Percentiles rank a stretch among this genome's conserved stretches.
Conservation (phyloP, 164 flowering plant genomes). For the Sedum album region DNA sequence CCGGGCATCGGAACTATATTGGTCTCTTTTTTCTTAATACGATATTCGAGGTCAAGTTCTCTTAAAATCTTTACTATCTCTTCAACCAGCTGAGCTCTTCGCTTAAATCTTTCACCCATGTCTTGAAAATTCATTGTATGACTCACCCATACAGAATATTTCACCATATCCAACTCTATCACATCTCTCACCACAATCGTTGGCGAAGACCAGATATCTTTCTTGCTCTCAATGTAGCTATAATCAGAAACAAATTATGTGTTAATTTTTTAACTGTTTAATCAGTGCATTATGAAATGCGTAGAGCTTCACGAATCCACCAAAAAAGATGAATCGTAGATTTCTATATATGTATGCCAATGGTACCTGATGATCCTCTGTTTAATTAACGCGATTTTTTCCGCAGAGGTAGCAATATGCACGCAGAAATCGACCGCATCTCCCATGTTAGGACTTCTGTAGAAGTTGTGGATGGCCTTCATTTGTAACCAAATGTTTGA, state of each 20-base stretch:
- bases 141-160: slow-evolving; percentile 34
- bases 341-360: no score
- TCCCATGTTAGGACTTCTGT: slow-evolving; percentile 71
- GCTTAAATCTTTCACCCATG: slow-evolving; percentile 39
- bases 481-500: slow-evolving; percentile 41
- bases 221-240: slow-evolving; percentile 48
- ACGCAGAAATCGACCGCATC: no score
- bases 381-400: slow-evolving; percentile 41
- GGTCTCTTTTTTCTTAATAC: slow-evolving; percentile 6
- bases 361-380: slow-evolving; percentile 36
- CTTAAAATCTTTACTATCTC: slow-evolving; percentile 38
- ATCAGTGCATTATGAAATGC: no score
- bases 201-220: slow-evolving; percentile 52
- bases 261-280: no score
- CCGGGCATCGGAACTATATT: not conserved
- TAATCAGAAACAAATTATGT: not conserved
- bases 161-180: slow-evolving; percentile 27
- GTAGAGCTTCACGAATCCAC: no score
- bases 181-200: slow-evolving; percentile 32
- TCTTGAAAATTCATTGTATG: slow-evolving; percentile 55
- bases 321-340: no score
- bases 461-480: slow-evolving; percentile 41
- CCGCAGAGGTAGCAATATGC: slow-evolving; percentile 54
- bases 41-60: slow-evolving; percentile 51
- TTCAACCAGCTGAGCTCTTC: no score